phyloP scores from a whole-genome alignment of 2,329 filamentous ascomycete species.

The Chaetoscypha palmicola region DNA sequence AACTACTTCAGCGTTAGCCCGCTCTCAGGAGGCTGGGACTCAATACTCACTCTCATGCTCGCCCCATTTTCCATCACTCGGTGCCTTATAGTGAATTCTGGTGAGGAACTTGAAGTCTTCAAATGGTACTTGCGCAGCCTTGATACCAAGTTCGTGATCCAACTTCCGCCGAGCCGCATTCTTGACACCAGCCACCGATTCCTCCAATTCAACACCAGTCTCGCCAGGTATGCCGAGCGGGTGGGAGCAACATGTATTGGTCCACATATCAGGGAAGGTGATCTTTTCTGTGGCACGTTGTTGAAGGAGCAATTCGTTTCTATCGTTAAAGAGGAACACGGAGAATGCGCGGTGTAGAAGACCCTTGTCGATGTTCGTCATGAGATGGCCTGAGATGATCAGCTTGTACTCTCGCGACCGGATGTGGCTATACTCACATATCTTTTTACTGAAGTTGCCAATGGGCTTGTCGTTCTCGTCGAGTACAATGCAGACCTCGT shows the following conservation, averaged over 20 bases:
- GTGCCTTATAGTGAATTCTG: constrained; percentile 95
- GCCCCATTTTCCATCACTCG: constrained; percentile 96
- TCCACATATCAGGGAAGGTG: constrained; percentile 99
- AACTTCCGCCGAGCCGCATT: constrained; percentile 89
- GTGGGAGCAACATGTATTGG: constrained; percentile 98
- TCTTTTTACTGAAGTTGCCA: constrained; percentile 95
- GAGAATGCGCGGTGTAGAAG: constrained; percentile 96
- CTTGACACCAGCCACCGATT: constrained; percentile 80
- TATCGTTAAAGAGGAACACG: constrained; percentile 92
- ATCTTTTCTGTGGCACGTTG: constrained; percentile 96
- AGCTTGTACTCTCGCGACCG: not conserved
- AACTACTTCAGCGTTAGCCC: constrained; percentile 44
- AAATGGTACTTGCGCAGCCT: constrained; percentile 77
- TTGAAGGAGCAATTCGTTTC: constrained; percentile 88
- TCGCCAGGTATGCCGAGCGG: constrained; percentile 86
- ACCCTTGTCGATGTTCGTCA: constrained; percentile 97
- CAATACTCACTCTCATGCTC: constrained; percentile 83
- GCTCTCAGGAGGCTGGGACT: constrained; percentile 8
- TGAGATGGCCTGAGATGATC: constrained; percentile 69
- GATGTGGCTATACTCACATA: constrained; percentile 56
- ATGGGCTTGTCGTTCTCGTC: constrained; percentile 90
- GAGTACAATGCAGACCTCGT: constrained; percentile 95
- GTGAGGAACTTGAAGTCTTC: constrained; percentile 92
- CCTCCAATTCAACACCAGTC: constrained; percentile 74
- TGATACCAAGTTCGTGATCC: constrained; percentile 90